phyloP scores from a whole-genome alignment of 2,329 filamentous ascomycete species.

The Tolypocladium inflatum region DNA sequence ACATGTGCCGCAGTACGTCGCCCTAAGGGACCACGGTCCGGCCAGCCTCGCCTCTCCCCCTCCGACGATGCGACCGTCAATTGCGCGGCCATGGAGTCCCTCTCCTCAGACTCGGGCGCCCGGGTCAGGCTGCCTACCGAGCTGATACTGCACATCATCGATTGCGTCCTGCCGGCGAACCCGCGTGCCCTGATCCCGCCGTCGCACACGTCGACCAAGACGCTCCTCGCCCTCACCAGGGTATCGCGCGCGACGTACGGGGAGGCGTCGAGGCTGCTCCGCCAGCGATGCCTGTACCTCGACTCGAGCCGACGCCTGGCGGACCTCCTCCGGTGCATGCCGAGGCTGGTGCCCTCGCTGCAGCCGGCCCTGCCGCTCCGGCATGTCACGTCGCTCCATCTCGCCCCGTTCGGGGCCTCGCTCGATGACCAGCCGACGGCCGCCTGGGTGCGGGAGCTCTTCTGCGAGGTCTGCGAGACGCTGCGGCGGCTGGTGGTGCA shows the following conservation, averaged over 20 bases:
- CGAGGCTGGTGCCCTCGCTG: conserved; percentile 18
- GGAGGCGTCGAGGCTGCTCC: conserved; percentile 31
- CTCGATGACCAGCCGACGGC: conserved; percentile 31
- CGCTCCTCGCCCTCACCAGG: conserved; percentile 32
- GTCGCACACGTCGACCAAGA: conserved; percentile 29
- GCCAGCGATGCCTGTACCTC: conserved; percentile 34
- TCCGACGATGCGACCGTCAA: conserved; percentile 2
- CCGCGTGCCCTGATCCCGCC: conserved; percentile 21
- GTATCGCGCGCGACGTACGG: conserved; percentile 32
- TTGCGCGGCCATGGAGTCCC: conserved; percentile 6
- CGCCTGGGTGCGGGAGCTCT: conserved; percentile 29
- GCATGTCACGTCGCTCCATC: conserved; percentile 29
- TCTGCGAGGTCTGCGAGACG: conserved; percentile 27
- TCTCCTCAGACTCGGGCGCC: not conserved
- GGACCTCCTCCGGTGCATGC: conserved; percentile 22
- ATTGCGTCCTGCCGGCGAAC: conserved; percentile 23
- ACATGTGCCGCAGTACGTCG: not conserved
- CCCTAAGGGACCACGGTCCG: not conserved
- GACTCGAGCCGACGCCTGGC: conserved; percentile 26
- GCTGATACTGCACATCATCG: conserved; percentile 24
- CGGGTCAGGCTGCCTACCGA: conserved; percentile 19
- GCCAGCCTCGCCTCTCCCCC: not conserved
- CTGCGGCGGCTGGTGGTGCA: conserved; percentile 36
- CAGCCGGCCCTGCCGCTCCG: conserved; percentile 18
- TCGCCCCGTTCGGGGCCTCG: conserved; percentile 25